Conservation (phyloP, 345 rosid species). For the Kandelia obovata region DNA sequence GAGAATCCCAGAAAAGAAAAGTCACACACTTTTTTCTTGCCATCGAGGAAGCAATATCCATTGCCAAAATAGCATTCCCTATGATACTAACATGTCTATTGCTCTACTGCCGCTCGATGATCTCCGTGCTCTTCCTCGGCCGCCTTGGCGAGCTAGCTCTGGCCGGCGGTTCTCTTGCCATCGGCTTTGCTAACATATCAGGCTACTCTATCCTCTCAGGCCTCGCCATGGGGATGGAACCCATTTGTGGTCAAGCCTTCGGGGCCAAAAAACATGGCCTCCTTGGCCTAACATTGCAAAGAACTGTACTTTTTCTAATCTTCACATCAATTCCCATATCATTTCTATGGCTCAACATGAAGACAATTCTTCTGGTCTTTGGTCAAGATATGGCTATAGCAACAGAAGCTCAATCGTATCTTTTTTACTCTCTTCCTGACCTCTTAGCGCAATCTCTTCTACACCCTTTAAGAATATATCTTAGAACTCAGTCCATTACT, state of each 20-base stretch:
- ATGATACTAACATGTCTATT: constrained; percentile 66
- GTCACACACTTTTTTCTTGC: constrained; percentile 28
- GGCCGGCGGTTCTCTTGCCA: constrained; percentile 85
- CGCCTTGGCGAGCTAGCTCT: constrained; percentile 61
- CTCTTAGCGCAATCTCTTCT: constrained; percentile 70
- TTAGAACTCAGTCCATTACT: constrained; percentile 60
- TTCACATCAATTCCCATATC: constrained; percentile 57
- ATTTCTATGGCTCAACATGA: constrained; percentile 75
- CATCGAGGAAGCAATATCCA: constrained; percentile 46
- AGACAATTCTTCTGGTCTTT: constrained; percentile 45
- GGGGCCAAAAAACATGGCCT: constrained; percentile 62
- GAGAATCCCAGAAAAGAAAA: constrained; percentile 7
- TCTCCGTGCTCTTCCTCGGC: constrained; percentile 78
- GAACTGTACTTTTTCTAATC: constrained; percentile 58
- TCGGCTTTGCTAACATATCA: constrained; percentile 83
- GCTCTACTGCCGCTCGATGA: constrained; percentile 78
- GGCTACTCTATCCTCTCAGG: constrained; percentile 91
- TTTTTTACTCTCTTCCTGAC: constrained; percentile 74
- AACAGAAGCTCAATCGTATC: constrained; percentile 55
- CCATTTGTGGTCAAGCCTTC: constrained; percentile 82
- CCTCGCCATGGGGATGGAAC: constrained; percentile 86
- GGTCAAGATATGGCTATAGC: constrained; percentile 65
- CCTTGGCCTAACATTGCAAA: constrained; percentile 61
- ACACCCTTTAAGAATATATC: constrained; percentile 82
- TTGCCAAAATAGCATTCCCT: constrained; percentile 58